These are phyloP conservation scores for Yamadazyma ubonensis DNA, from an alignment of 805 yeast species.

Conservation along the genomic window DNA sequence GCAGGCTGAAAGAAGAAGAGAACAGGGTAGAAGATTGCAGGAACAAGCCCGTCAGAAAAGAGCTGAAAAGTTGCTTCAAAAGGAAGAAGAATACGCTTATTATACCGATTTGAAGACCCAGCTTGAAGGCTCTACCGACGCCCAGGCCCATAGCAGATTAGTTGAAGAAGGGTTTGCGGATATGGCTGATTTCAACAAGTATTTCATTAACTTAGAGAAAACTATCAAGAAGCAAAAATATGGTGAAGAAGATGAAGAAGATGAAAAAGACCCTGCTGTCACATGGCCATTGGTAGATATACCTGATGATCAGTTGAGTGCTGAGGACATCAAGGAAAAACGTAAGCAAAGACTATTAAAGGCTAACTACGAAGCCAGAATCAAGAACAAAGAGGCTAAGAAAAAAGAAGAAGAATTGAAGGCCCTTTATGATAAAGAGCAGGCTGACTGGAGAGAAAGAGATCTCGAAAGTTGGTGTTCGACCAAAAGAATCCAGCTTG, in stretches of 20 bases:
- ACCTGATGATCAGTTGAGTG: slow-evolving; percentile 80
- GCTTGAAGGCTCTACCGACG: slow-evolving; percentile 44
- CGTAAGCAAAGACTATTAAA: slow-evolving; percentile 78
- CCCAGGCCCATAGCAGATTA: slow-evolving; percentile 54
- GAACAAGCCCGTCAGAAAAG: slow-evolving; percentile 89
- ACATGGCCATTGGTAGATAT: slow-evolving; percentile 69
- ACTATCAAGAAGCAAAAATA: slow-evolving; percentile 66
- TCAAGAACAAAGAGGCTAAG: slow-evolving; percentile 77
- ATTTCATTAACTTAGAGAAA: slow-evolving; percentile 61
- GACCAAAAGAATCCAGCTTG: slow-evolving; percentile 61
- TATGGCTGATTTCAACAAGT: slow-evolving; percentile 67
- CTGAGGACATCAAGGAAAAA: slow-evolving; percentile 82
- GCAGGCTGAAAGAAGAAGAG: slow-evolving; percentile 77
- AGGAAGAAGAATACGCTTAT: slow-evolving; percentile 76
- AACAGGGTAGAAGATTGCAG: slow-evolving; percentile 84
- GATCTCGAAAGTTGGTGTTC: slow-evolving; percentile 81
- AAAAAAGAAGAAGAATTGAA: slow-evolving; percentile 58
- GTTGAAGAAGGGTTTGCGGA: slow-evolving; percentile 77
- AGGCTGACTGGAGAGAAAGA: slow-evolving; percentile 70
- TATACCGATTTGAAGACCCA: slow-evolving; percentile 58
- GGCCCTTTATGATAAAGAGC: slow-evolving; percentile 62
- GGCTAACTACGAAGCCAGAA: slow-evolving; percentile 86
- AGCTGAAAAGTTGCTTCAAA: slow-evolving; percentile 73
- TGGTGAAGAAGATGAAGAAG: slow-evolving; percentile 62
- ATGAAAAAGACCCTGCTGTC: slow-evolving; percentile 55